Evolutionary conservation across 1,139 yeast genomes (phyloP), one percentile per base, ranked within the genome.

Genomic region (Protomyces gravidus): DNA sequence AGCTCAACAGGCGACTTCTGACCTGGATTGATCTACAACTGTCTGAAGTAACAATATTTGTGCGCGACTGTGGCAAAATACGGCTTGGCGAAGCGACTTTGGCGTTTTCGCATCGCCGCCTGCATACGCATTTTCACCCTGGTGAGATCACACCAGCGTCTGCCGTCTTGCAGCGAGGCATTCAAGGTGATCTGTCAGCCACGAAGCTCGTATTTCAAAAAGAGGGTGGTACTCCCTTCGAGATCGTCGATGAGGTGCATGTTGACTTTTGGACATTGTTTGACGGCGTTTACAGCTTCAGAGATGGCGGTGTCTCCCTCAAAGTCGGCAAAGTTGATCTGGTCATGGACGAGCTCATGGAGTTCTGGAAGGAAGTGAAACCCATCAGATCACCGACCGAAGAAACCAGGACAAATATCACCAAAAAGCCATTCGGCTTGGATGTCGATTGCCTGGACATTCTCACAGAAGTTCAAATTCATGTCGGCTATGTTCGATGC

Each of bases 191-290:
- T 9, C 26, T 63, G 19, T 60, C 62, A 26, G 42, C 42, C 5
- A 15, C 50, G 9, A 55, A 55, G 27, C 45, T 55, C 11, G 45
- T 45, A 5, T 23, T 68, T 23, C 62, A 65, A 7, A 59, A 66
- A 6, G 68, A 68, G 39, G 68, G 65, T 23, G 61, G 64, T 28
- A 72, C 73, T 1, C n/a, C 36, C 11, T 63, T 65, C 50, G 74
- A 72, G 64, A 61, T 72, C 15, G 59, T 72, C 9, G 75, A 73
- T 59, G 63, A 65, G 36, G 60, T 68, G 47, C 60, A 65, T 13
- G 60, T 72, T 32, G 73, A 72, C 46, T 62, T 71, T 25, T 64
- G 65, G n/a, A 75, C 75, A 3, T 69, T 72, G 32, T 65, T 73
- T 15, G 70, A 69, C 28, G 65, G 68, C 28, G 64, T 66, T 15